Percentiles rank a stretch among this genome's conserved stretches.
These are phyloP conservation scores for Podaxis mareebaensis DNA, from an alignment of 768 basidiomycete genomes.

Conservation along the genomic window DNA sequence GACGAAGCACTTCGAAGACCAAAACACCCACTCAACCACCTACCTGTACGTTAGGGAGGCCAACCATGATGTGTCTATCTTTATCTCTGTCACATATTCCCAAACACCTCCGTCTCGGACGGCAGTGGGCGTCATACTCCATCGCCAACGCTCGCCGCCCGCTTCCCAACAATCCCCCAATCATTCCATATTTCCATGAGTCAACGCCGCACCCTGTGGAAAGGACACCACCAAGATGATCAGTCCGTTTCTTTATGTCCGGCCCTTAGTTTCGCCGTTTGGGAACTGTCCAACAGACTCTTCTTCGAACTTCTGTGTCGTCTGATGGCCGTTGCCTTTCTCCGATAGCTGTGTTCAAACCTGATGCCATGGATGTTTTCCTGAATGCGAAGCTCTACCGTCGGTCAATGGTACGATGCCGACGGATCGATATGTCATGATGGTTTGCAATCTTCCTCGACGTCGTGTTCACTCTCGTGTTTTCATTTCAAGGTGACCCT, in stretches of 20 bases:
- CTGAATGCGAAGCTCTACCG: not conserved
- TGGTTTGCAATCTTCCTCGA: not conserved
- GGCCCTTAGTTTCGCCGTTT: not conserved
- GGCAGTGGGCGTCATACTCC: constrained; percentile 4
- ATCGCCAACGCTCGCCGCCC: not conserved
- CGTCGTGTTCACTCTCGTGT: not conserved
- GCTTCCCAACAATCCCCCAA: not conserved
- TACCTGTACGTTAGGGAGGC: not conserved
- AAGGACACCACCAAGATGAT: not conserved
- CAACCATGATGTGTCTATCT: not conserved
- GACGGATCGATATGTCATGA: constrained; percentile 10
- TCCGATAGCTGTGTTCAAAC: not conserved
- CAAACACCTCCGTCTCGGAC: constrained; percentile 15
- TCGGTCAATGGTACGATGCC: constrained; percentile 6
- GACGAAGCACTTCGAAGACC: not conserved
- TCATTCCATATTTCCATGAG: constrained; percentile 2
- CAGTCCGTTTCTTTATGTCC: not conserved
- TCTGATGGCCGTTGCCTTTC: constrained; percentile 3
- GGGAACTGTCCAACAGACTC: not conserved
- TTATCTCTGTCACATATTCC: constrained; percentile 4
- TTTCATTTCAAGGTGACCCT: not conserved
- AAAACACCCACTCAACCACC: constrained; percentile 1
- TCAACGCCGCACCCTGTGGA: constrained; percentile 1
- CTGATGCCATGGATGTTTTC: not conserved
- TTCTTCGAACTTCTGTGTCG: not conserved